Evolutionary conservation across 345 rosid genomes (phyloP), one percentile per base, ranked within the genome.

Genomic region (Syzygium aqueum): DNA sequence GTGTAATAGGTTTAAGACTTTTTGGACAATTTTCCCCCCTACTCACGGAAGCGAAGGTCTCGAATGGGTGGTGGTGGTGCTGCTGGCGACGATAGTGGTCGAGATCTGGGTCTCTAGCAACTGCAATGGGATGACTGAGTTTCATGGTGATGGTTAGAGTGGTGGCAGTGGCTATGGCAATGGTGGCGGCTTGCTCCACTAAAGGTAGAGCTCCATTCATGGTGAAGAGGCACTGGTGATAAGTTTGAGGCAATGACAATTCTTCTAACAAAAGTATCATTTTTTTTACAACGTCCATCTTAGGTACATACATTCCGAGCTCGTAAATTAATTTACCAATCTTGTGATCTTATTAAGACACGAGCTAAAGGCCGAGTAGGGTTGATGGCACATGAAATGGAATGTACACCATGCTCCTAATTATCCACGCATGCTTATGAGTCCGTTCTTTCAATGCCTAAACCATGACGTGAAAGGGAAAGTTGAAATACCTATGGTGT

Each of bases 101-200:
- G 33, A 61, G 73, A n/a, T 61, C 17, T 25, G 11, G 0, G 15
- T 28, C 65, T 11, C 65, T 25, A 25, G 65, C 15, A 3, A 10
- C n/a, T 23, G 0, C 12, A 3, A 59, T 25, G 8, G 17, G 16
- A 52, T 15, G 17, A 52, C 6, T 14, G 16, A 52, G 56, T 53
- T 17, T 52, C 19, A 6, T 52, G 6, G 21, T 52, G 7, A 1
- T 51, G 53, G 16, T 51, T 43, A 43, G 46, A 4, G 43, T 4
- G 6, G 43, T 10, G 7, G 63, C 0, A 6, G 14, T 25, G 28
- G 63, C 6, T 14, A 0, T 14, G 3, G 11, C 0, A 25, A 3
- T 57, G 28, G 13, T 0, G 15, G 73, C 0, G 73, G 17, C 17
- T 13, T n/a, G 33, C 33, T n/a, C 13, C 0, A n/a, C 3, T n/a